Base-by-base conservation (phyloP, 202 grass and related monocot species). In the Eragrostis tef region DNA sequence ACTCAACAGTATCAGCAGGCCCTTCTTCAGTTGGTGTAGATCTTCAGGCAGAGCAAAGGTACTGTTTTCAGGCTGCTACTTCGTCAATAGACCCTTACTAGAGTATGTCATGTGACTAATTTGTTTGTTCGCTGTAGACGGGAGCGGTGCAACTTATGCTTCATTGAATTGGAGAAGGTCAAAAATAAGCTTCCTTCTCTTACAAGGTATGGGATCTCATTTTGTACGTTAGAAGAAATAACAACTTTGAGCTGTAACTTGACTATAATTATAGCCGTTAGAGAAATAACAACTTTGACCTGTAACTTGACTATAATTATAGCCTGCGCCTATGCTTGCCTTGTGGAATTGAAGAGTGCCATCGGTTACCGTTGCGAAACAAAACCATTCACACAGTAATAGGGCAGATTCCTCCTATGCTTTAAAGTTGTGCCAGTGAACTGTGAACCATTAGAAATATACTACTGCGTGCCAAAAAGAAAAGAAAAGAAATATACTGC, bases 11-110 rank as follows among this genome's bases (percentile, higher is more conserved):
- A 52, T 91, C 93, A 66, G 83, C 93, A 62, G 89, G 87, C 62
- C 90, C 87, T 58, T 92, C 85, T 63, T 99, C 81, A 78, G 96
- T 99, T 79, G 93, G 93, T 50, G 96, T 96, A 57, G 96, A 99
- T 81, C 93, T 99, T 88, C 90, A 99, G 83, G 88, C 86, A 73
- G 96, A 99, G 54, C 89, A 95, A 87, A 95, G 96, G 96, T 99
- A 88, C 88, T 64, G 22, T 87, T 81, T 83, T 80, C 17, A 57
- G 63, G 20, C 58, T 58, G 41, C 8, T 64, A 17, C 3, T 68
- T 36, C 26, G 63, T 22, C 77, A 17, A 44, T 52, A 75, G 22
- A 31, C 8, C 10, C 67, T 79, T 41, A 62, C 46, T 79, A 73
- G 21, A 74, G 66, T 48, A 51, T 46, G 21, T 70, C 44, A 81